Conservation (phyloP, 768 basidiomycete species). For the Xerocomus brunneocitrinus region DNA sequence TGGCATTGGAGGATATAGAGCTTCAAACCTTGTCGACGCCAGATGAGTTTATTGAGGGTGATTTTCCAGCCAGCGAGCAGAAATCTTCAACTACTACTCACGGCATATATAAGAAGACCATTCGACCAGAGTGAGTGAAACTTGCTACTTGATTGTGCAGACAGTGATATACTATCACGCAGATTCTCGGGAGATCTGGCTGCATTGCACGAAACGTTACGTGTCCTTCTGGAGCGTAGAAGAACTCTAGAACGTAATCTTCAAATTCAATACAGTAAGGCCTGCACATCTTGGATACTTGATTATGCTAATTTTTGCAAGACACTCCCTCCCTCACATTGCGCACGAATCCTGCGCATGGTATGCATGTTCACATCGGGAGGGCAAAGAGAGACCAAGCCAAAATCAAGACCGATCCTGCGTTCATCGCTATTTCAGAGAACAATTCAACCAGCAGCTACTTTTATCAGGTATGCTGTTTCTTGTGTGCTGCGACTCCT, state of each 20-base stretch:
- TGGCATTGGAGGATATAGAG: conserved; percentile 39
- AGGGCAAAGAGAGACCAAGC: conserved; percentile 58
- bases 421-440: conserved; percentile 58
- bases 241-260: conserved; percentile 52
- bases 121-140: conserved; percentile 60
- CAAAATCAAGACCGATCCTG: conserved; percentile 41
- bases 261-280: conserved; percentile 51
- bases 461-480: conserved; percentile 51
- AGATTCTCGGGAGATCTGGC: conserved; percentile 57
- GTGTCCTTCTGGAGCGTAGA: conserved; percentile 41
- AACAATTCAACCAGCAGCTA: conserved; percentile 64
- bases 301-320: conserved; percentile 27
- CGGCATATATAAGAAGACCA: conserved; percentile 45
- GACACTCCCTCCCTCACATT: conserved; percentile 71
- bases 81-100: conserved; percentile 23
- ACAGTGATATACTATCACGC: conserved; percentile 18
- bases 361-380: conserved; percentile 71
- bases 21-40: conserved; percentile 8
- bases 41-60: conserved; percentile 24
- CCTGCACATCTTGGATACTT: background rate
- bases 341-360: conserved; percentile 61
- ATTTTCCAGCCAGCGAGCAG: conserved; percentile 11
- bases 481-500: background rate
- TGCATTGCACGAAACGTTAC: conserved; percentile 45
- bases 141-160: background rate